A percentile compares a stretch with the other conserved stretches of the same genome.
These are phyloP conservation scores for Phytopythium delawarense DNA, from an alignment of 352 stramenopile genomes.

Conservation along the genomic window DNA sequence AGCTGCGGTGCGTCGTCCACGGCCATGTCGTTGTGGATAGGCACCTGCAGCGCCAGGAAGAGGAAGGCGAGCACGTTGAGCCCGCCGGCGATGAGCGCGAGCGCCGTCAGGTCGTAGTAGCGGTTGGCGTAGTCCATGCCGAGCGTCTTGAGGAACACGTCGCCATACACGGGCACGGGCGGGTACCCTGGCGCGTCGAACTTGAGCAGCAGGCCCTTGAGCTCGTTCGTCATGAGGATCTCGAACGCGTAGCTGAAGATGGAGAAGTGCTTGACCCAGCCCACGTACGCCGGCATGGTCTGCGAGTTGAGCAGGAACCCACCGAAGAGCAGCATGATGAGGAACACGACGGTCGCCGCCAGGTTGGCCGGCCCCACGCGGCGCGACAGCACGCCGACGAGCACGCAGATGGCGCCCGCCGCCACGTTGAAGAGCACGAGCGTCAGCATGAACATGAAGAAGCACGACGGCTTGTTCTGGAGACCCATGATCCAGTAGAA, in stretches of 20 bases:
- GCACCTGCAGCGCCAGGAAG: constrained; percentile 65
- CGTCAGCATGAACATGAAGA: constrained; percentile 63
- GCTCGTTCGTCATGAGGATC: constrained; percentile 83
- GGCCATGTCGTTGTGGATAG: constrained; percentile 36
- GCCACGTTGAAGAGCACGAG: constrained; percentile 82
- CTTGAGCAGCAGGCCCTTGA: constrained; percentile 67
- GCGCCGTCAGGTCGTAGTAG: constrained; percentile 61
- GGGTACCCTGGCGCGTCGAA: constrained; percentile 79
- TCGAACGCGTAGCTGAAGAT: constrained; percentile 88
- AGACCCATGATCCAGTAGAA: constrained; percentile 89
- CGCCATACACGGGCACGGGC: constrained; percentile 68
- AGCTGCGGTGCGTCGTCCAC: constrained; percentile 6
- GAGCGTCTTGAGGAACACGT: constrained; percentile 82
- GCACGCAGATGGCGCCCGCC: constrained; percentile 65
- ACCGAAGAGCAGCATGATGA: constrained; percentile 84
- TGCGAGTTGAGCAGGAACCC: constrained; percentile 85
- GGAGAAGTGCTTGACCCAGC: constrained; percentile 75
- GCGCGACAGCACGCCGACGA: constrained; percentile 61
- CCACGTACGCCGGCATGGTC: constrained; percentile 62
- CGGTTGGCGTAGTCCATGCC: constrained; percentile 78
- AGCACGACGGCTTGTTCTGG: constrained; percentile 48
- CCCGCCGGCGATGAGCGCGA: constrained; percentile 42
- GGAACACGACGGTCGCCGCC: constrained; percentile 60
- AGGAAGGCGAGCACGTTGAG: constrained; percentile 62
- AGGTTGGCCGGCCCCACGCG: constrained; percentile 74